Base-by-base conservation (phyloP, 2,329 filamentous ascomycete genomes). In the Myotisia sp. region DNA sequence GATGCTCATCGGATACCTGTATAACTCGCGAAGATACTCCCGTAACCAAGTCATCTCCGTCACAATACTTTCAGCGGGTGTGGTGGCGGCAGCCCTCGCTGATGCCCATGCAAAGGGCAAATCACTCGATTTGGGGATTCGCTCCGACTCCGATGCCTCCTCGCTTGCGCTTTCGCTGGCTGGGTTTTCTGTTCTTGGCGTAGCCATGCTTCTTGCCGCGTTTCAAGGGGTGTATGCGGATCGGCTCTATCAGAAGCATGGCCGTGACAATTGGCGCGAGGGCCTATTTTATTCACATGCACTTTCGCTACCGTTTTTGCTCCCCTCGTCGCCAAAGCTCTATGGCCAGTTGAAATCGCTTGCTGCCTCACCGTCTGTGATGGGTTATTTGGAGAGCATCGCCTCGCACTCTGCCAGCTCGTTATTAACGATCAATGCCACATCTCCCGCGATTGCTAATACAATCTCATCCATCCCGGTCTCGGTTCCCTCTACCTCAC, bases 211-310 rank as follows among this genome's bases (percentile, higher is more conserved):
- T 3, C 70, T 95, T 14, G 92, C 85, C 5, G 85, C 90, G 14
- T 79, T 86, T 50, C 94, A 95, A 79, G 90, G 90, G 3, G 71
- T 94, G 19, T 95, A 93, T 54, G 87, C 87, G 0, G 86, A 98
- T 55, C 76, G 85, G 44, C 83, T 86, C 1, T 98, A 95, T 61
- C 71, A 71, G 38, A 71, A 70, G 37, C 85, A 93, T 55, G 85
- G 86, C 4, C 80, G 59, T 13, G 53, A 81, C 19, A 79, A 90
- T 55, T 95, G 90, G 84, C 80, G 79, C 47, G 90, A 95, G 56
- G 93, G 93, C 44, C 68, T 98, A 8, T 95, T 98, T 62, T 98
- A 95, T 63, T 92, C 82, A 14, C 74, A 79, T 44, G 54, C 53
- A 6, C 55, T 67, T 21, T 64, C 61, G 10, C 37, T 65, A 10